Base-by-base conservation (phyloP, 2,329 filamentous ascomycete genomes). In the Pleomassaria siparia region DNA sequence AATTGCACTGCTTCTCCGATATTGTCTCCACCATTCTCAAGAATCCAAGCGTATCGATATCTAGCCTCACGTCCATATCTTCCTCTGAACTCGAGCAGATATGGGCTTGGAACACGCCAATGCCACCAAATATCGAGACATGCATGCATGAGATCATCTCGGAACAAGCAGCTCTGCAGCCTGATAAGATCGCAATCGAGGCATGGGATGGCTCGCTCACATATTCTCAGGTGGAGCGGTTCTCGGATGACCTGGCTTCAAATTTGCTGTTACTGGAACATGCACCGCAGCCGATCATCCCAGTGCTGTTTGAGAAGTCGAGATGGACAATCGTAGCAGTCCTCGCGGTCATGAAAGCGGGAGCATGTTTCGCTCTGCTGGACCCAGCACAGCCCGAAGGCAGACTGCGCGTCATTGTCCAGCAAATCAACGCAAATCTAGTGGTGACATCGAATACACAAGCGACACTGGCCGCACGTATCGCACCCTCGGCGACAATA, bases 141-240 rank as follows among this genome's bases (percentile, higher is more conserved):
- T 78, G 76, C 56, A 77, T 77, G 67, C 75, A 80, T 50, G 73
- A 76, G 1, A 67, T 77, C 46, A 61, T 80, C 13, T 59, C 71
- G 4, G 61, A 75, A 43, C 72, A 66, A 57, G 69, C 70, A 12
- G 50, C 51, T 32, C 50, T 56, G 10, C 51, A 64, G 12, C 67
- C 70, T 0, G 56, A 70, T 2, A 72, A 72, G 44, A 58, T 59
- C 4, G 73, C 72, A 7, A 62, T 74, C 12, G 66, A 64, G 20
- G 64, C 68, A 2, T 72, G 69, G 69, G 69, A 72, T 28, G 69
- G 67, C 6, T 59, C 25, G 11, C 47, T 71, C 25, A 71, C 67
- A 1, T 72, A 72, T 40, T 54, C 49, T 5, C 58, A 72, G 54
- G 56, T 72, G 4, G 60, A 71, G n/a, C 53, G 57, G 21, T 65